Conservation (phyloP, 2,329 filamentous ascomycete species). For the Talaromyces pinophilus region DNA sequence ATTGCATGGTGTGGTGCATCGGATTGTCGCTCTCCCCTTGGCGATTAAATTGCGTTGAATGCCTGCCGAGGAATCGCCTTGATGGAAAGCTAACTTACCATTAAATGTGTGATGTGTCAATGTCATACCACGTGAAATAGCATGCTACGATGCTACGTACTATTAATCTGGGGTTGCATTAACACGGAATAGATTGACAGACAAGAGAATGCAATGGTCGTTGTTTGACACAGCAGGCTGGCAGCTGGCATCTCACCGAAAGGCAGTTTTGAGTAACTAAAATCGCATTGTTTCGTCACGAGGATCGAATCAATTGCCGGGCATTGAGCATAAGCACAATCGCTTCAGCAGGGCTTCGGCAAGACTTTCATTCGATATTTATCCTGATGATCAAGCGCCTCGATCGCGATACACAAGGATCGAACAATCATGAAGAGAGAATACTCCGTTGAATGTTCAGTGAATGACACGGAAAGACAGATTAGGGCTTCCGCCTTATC, state of each 20-base stretch:
- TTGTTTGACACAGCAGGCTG: not conserved
- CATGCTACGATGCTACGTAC: not conserved
- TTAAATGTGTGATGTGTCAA: not conserved
- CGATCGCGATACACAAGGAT: no score
- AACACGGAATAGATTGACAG: not conserved
- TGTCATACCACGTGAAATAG: not conserved
- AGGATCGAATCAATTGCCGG: not conserved
- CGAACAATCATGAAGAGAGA: not conserved
- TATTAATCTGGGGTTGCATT: not conserved
- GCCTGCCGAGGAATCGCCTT: not conserved
- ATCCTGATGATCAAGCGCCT: not conserved
- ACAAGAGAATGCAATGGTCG: not conserved
- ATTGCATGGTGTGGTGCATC: not conserved
- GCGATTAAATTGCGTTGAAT: not conserved
- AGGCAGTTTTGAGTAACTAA: constrained; percentile 7
- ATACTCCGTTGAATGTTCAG: no score
- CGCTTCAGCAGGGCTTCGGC: not conserved
- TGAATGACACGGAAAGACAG: not conserved
- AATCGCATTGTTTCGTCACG: not conserved
- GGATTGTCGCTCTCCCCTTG: not conserved
- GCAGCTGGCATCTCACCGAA: not conserved
- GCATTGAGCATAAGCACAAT: constrained; percentile 5
- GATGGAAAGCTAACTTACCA: not conserved
- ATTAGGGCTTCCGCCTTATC: not conserved
- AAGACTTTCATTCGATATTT: not conserved